A percentile compares a stretch with the other conserved stretches of the same genome.
These are phyloP conservation scores for Vaccinium vitisidaea DNA, from an alignment of 148 eudicot species.

Conservation along the genomic window DNA sequence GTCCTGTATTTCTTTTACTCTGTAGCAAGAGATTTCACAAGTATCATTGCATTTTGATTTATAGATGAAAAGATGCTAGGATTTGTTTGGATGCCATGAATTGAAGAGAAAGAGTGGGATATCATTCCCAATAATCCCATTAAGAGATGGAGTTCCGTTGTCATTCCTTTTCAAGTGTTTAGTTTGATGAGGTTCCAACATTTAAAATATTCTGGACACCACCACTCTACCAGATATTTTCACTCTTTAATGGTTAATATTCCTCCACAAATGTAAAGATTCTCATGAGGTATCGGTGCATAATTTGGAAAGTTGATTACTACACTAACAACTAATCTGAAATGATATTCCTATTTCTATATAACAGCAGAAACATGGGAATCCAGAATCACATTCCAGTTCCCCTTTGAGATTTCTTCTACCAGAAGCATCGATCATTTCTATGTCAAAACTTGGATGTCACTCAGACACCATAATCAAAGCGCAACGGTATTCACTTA, in stretches of 20 bases:
- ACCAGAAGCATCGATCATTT: neutral
- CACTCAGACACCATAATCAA: neutral
- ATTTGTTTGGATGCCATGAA: neutral
- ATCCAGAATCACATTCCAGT: neutral
- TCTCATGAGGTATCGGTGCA: neutral
- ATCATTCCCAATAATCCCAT: too few species aligned
- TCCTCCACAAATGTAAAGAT: neutral
- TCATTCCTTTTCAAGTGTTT: neutral
- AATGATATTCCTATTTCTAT: neutral
- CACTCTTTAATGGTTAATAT: neutral
- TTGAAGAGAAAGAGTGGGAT: neutral
- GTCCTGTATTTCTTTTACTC: neutral
- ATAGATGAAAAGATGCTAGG: slow-evolving; percentile 1
- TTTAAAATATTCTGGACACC: neutral
- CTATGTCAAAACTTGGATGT: neutral
- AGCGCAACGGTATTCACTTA: neutral
- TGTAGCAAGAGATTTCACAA: neutral
- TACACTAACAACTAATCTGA: neutral
- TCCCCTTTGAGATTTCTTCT: neutral
- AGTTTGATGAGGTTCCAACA: neutral
- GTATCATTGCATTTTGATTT: neutral
- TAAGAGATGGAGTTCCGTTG: neutral
- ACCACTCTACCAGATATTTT: neutral
- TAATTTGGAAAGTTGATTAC: neutral
- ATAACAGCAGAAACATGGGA: neutral